Base-by-base conservation (phyloP, 257 asterid species). In the Jacaranda mimosifolia region DNA sequence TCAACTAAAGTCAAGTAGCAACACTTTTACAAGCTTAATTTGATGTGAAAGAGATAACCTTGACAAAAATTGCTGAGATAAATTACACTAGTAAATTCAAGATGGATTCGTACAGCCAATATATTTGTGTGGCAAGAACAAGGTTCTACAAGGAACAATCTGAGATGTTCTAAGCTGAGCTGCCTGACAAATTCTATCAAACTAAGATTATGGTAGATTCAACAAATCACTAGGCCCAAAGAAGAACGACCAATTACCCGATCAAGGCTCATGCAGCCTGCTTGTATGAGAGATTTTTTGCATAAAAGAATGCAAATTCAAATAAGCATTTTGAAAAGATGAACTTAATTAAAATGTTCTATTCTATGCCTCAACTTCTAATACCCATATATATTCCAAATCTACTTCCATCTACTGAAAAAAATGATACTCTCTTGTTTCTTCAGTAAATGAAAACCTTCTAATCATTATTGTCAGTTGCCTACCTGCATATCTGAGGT, bases 401-500 rank as follows among this genome's bases (percentile, higher is more conserved):
- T 46, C 40, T 17, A 56, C 12, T 15, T 45, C 58, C 58, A 64
- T 48, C 43, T 39, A 62, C 19, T 51, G 53, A 13, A 43, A 70
- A 53, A 19, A 63, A 39, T 4, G 40, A 32, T 51, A 53, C 26
- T 68, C 35, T 43, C 49, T 7, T 59, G 40, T 51, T 58, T 43
- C 63, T 32, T 39, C 2, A 14, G 60, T 32, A 67, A 79, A 42
- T 6, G 32, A 48, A 66, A 9, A 21, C 55, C 55, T 70, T 38
- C 58, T 57, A 60, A 57, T 76, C 58, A 19, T 63, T 43, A 73
- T 15, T n/a, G n/a, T 49, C 32, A 26, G 70, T 38, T 39, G 45
- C 8, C 36, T 80, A 85, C 94, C 94, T 89, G 91, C 89, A 84
- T 85, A 79, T 89, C 90, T 0, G 94, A 87, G 86, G 94, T 87